Base-by-base conservation (phyloP, 257 asterid genomes). In the Mitragyna speciosa region DNA sequence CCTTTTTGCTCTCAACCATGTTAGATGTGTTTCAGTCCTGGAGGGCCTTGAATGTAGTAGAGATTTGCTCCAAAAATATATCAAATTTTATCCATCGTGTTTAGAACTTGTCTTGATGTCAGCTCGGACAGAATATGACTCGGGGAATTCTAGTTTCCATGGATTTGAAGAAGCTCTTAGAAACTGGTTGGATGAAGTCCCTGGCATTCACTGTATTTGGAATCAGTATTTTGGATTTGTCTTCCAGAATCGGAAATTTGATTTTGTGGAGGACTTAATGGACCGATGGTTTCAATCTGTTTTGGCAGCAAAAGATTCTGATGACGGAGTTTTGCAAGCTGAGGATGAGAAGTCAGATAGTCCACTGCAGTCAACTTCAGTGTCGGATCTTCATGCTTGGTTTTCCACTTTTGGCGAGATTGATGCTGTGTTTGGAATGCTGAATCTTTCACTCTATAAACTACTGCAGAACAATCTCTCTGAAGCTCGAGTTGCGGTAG, bases 141-240 rank as follows among this genome's bases (percentile, higher is more conserved):
- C 49, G 54, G 56, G 59, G 69, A 78, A 73, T 80, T 75, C 28
- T 14, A 84, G 85, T 83, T 86, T 86, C 73, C 72, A 47, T 49
- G 88, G 87, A 43, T 88, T 88, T 72, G 89, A 86, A 79, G 88
- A 82, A 76, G 87, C 87, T 66, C 79, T 88, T 45, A 79, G 79
- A 49, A 86, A 76, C 66, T 88, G 91, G 91, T 84, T 76, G 26
- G 86, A 80, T 48, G 86, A 80, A 72, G 84, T 77, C 31, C 87
- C 88, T 70, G 91, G 91, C 41, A 54, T 82, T 59, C 89, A 88
- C 70, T 84, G 91, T 81, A 75, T 88, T 80, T 88, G 88, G 88
- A 84, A 88, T 74, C 91, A 88, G 63, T 88, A 88, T 81, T 84
- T 80, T 56, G 86, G 75, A 76, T 80, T 84, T 7, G 87, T 83